These are phyloP conservation scores for Eimeria maxima DNA, from an alignment of 169 alveolate species.

Conservation along the genomic window DNA sequence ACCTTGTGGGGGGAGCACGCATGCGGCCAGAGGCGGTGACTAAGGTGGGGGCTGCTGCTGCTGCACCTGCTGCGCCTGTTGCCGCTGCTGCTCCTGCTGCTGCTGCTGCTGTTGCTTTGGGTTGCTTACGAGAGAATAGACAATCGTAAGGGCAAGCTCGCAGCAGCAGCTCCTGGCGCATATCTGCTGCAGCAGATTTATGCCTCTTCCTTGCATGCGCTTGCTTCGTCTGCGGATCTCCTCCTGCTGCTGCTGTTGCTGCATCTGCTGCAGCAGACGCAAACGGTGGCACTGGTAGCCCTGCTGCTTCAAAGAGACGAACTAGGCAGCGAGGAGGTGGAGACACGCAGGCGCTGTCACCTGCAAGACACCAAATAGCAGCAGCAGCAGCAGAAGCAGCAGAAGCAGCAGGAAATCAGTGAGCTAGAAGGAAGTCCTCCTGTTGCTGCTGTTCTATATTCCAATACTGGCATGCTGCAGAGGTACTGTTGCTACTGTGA, in stretches of 20 bases:
- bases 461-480: not conserved
- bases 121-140: not conserved
- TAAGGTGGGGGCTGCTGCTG: constrained; percentile 6
- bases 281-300: constrained; percentile 41
- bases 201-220: not conserved
- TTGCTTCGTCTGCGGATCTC: not conserved
- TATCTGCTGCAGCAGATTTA: too few relatives aligned
- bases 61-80: constrained; percentile 67
- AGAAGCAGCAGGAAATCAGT: too few relatives aligned
- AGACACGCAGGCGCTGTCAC: too few relatives aligned
- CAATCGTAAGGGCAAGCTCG: not conserved
- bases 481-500: not conserved
- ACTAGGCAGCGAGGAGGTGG: too few relatives aligned
- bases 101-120: constrained; percentile 66
- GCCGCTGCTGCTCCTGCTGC: not conserved
- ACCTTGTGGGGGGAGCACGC: too few relatives aligned
- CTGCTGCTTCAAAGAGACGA: too few relatives aligned
- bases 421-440: too few relatives aligned
- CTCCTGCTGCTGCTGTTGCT: not conserved
- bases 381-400: not conserved
- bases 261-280: constrained; percentile 39
- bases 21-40: too few relatives aligned
- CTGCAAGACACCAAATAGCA: not conserved
- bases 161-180: too few relatives aligned
- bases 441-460: constrained; percentile 20